A percentile compares a stretch with the other conserved stretches of the same genome.
Conservation (phyloP, 1,284 basidiomycete species). For the Pisolithus thermaeus region DNA sequence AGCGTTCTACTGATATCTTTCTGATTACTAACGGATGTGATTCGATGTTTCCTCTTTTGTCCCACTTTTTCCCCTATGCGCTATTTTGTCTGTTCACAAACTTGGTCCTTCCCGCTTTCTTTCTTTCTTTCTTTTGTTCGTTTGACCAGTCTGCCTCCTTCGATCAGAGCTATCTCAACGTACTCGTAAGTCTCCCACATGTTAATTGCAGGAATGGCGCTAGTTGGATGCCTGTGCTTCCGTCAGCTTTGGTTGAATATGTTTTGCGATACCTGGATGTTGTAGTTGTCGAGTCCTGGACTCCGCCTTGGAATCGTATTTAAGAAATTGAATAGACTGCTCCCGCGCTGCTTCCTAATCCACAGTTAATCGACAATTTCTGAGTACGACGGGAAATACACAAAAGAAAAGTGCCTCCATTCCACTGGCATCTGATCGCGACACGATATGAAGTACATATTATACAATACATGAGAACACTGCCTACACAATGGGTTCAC, state of each 20-base stretch:
- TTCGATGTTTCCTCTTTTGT: slow-evolving; percentile 16
- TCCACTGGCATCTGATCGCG: neutral
- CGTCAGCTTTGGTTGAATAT: slow-evolving; percentile 24
- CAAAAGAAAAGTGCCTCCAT: neutral
- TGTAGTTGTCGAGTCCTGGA: slow-evolving; percentile 31
- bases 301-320: slow-evolving; percentile 3
- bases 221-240: slow-evolving; percentile 10
- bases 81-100: slow-evolving; percentile 11
- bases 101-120: neutral
- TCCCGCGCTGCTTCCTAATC: neutral
- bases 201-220: slow-evolving; percentile 14
- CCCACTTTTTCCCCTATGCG: slow-evolving; percentile 15
- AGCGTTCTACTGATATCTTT: slow-evolving; percentile 2
- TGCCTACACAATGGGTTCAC: slow-evolving; percentile 15
- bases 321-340: slow-evolving; percentile 12
- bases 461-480: neutral
- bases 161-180: slow-evolving; percentile 9
- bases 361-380: too few relatives aligned
- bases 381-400: too few relatives aligned
- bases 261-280: slow-evolving; percentile 33
- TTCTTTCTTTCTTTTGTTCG: slow-evolving; percentile 1
- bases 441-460: neutral
- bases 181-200: slow-evolving; percentile 23
- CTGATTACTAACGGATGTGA: slow-evolving; percentile 13
- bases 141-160: neutral